Base-by-base conservation (phyloP, 176 grass and related monocot genomes). In the Oryza officinalis region DNA sequence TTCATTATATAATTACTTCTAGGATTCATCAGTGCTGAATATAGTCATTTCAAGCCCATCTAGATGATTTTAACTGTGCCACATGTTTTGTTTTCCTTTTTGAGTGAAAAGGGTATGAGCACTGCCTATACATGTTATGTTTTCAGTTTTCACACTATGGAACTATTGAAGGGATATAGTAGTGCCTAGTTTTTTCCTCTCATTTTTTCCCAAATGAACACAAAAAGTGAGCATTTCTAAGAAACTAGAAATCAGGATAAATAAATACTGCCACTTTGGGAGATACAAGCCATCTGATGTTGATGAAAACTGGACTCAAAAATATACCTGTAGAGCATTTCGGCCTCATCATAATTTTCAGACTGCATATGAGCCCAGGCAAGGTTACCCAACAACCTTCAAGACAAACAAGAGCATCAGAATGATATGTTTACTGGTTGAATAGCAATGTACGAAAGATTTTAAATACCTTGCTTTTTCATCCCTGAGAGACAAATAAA, bases 301-400 rank as follows among this genome's bases (percentile, higher is more conserved):
- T 8, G 4, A 54, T 77, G 40, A 69, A 38, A 25, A 35, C 20
- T 25, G 33, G 23, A 46, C 6, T 38, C 65, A 82, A 74, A 65
- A 49, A 3, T 74, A 44, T 87, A 94, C 92, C 89, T 46, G 84
- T 94, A 91, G 82, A 91, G 81, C 90, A 83, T 75, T 89, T 94
- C 87, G 45, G 92, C 89, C 75, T 82, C 87, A 25, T 71, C 76
- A 12, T 87, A 89, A 78, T 89, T 89, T 65, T 91, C 81, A 10
- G 77, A 91, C 79, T 94, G 89, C 87, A 91, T 89, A 82, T 89
- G 75, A 52, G 83, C 87, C 92, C 92, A 94, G 35, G 87, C 89
- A 71, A 94, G 89, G 74, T 91, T 91, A 38, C 92, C 92, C 33
- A 94, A 71, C 71, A 94, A 69, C 68, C 89, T 94, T 81, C 75